Conservation (phyloP, 2,329 filamentous ascomycete genomes). For the Plenodomus tracheiphilus region DNA sequence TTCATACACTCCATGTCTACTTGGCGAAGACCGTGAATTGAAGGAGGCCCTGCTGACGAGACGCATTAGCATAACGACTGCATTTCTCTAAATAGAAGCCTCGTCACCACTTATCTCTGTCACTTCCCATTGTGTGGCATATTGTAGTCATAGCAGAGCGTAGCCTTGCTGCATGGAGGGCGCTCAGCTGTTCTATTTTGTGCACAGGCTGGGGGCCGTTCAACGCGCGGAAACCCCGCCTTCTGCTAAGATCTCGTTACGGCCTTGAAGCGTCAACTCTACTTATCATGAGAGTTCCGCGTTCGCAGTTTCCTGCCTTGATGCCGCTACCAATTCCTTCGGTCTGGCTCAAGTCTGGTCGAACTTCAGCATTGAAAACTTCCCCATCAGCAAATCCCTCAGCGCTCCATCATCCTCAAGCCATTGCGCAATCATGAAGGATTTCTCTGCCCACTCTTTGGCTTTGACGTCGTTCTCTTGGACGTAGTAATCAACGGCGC, state of each 20-base stretch:
- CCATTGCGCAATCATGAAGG: constrained; percentile 64
- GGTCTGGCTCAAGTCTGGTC: neutral
- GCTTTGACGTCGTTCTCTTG: constrained; percentile 58
- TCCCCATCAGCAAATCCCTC: constrained; percentile 42
- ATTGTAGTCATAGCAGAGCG: too few species aligned
- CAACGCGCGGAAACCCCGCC: too few species aligned
- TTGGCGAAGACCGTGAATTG: neutral
- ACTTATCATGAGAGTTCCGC: neutral
- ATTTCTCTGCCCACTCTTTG: constrained; percentile 64
- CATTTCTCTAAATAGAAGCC: too few species aligned
- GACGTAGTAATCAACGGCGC: constrained; percentile 63
- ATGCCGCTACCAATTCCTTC: neutral
- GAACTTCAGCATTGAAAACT: constrained; percentile 45
- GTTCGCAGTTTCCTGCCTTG: neutral
- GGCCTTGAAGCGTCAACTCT: too few species aligned
- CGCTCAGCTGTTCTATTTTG: too few species aligned
- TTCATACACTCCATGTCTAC: neutral
- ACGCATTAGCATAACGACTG: too few species aligned
- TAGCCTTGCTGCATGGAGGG: too few species aligned
- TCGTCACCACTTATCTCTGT: too few species aligned
- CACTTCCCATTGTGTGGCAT: too few species aligned
- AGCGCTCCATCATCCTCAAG: constrained; percentile 54
- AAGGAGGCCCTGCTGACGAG: neutral
- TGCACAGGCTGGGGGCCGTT: too few species aligned
- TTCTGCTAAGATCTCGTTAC: too few species aligned